phyloP scores from a whole-genome alignment of 805 yeast genomes.

The Candida chauliodis region DNA sequence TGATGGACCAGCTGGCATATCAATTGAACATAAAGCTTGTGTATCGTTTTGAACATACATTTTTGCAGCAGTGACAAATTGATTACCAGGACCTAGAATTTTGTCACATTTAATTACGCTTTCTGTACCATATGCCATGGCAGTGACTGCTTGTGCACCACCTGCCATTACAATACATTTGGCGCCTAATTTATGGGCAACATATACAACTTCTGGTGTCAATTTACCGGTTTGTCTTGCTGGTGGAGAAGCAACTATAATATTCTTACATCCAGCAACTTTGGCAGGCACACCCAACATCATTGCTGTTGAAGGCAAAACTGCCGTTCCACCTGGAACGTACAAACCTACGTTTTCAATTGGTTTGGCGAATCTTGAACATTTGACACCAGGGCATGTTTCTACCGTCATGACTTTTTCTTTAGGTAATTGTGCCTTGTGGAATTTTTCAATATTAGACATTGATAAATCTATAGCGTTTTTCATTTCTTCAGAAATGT shows the following conservation, averaged over 20 bases:
- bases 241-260: constrained; percentile 93
- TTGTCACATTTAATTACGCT: constrained; percentile 91
- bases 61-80: constrained; percentile 98
- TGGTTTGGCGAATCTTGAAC: constrained; percentile 94
- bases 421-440: constrained; percentile 81
- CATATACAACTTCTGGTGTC: constrained; percentile 96
- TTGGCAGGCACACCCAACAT: constrained; percentile 98
- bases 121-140: constrained; percentile 98
- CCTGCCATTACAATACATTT: constrained; percentile 90
- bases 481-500: constrained; percentile 68
- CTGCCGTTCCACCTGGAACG: constrained; percentile 99
- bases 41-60: constrained; percentile 97
- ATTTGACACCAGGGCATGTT: constrained; percentile 89
- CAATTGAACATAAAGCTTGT: constrained; percentile 90
- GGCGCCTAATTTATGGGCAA: constrained; percentile 95
- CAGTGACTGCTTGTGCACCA: constrained; percentile 99
- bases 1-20: constrained; percentile 99
- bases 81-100: constrained; percentile 98
- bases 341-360: constrained; percentile 93
- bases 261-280: constrained; percentile 95
- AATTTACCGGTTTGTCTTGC: constrained; percentile 80
- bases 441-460: constrained; percentile 86
- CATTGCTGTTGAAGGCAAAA: constrained; percentile 93
- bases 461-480: constrained; percentile 87
- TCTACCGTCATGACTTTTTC: constrained; percentile 74